A percentile compares a stretch with the other conserved stretches of the same genome.
Conservation (phyloP, 2,329 filamentous ascomycete species). For the Bipolaris bicolor region DNA sequence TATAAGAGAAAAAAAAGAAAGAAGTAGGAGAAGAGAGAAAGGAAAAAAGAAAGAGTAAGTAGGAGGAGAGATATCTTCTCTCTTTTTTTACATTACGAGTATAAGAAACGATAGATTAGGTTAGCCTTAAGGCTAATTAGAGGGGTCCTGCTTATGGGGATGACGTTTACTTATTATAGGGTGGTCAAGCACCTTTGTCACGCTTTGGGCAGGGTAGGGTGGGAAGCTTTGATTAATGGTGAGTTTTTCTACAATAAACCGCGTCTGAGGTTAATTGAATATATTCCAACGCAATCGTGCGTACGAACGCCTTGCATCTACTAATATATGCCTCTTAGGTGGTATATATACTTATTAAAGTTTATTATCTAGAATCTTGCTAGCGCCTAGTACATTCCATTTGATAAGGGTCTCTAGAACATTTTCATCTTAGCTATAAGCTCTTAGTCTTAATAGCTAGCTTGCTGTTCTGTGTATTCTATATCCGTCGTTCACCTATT, state of each 20-base stretch:
- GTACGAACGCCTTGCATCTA: constrained; percentile 53
- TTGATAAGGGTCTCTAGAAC: constrained; percentile 48
- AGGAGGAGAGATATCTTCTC: too few relatives aligned
- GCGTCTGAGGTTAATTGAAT: not conserved
- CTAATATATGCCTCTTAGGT: constrained; percentile 51
- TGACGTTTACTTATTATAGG: too few relatives aligned
- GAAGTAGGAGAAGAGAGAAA: too few relatives aligned
- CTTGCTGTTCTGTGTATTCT: constrained; percentile 38
- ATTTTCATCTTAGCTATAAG: constrained; percentile 32
- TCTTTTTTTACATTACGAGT: too few relatives aligned
- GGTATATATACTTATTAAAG: constrained; percentile 50
- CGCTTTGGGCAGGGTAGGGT: constrained; percentile 49
- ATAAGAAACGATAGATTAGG: too few relatives aligned
- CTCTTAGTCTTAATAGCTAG: constrained; percentile 34
- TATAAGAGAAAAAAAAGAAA: too few relatives aligned
- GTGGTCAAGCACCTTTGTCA: too few relatives aligned
- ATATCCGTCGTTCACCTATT: constrained; percentile 30
- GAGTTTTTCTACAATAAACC: constrained; percentile 55
- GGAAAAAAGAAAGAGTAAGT: too few relatives aligned
- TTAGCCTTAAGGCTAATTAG: too few relatives aligned
- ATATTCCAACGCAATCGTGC: not conserved
- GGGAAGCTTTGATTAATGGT: constrained; percentile 53
- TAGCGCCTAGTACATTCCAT: constrained; percentile 52
- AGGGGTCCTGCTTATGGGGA: too few relatives aligned
- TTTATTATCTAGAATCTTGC: constrained; percentile 51